Conservation (phyloP, 306 rosid species). For the Herpetospermum pedunculosum region DNA sequence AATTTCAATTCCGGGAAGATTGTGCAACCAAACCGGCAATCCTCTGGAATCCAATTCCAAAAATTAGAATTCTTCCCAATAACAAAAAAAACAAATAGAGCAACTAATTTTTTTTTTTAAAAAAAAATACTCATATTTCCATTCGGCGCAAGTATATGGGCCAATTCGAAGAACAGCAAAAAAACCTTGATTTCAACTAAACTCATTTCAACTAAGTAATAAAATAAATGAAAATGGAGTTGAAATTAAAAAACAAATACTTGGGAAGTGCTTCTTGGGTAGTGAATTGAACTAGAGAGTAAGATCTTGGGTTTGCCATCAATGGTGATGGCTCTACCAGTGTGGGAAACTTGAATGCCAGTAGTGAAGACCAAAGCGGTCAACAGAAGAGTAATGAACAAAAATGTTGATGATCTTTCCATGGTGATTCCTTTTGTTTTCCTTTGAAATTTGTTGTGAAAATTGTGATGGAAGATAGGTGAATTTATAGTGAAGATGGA, state of each 20-base stretch:
- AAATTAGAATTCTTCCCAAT: too few relatives aligned
- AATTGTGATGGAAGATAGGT: too few relatives aligned
- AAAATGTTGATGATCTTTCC: neutral
- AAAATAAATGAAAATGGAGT: too few relatives aligned
- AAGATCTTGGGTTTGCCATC: constrained; percentile 28
- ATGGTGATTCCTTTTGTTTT: neutral
- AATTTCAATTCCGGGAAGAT: constrained; percentile 33
- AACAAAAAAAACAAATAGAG: too few relatives aligned
- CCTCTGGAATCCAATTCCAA: constrained; percentile 17
- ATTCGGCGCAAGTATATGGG: constrained; percentile 55
- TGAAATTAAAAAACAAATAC: constrained; percentile 9
- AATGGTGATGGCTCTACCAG: constrained; percentile 36
- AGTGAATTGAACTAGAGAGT: constrained; percentile 38
- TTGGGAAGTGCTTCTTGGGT: constrained; percentile 47
- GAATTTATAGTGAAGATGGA: too few relatives aligned
- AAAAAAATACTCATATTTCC: constrained; percentile 36
- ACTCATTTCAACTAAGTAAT: too few relatives aligned
- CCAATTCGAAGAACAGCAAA: constrained; percentile 52
- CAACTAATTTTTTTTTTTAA: too few relatives aligned
- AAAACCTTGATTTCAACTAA: constrained; percentile 35
- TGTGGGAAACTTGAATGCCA: constrained; percentile 19
- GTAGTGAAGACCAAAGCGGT: neutral
- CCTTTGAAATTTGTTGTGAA: too few relatives aligned
- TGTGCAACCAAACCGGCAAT: constrained; percentile 48
- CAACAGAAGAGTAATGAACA: neutral